Base-by-base conservation (phyloP, 1,139 yeast species). In the Barnettozyma hawaiiensis region DNA sequence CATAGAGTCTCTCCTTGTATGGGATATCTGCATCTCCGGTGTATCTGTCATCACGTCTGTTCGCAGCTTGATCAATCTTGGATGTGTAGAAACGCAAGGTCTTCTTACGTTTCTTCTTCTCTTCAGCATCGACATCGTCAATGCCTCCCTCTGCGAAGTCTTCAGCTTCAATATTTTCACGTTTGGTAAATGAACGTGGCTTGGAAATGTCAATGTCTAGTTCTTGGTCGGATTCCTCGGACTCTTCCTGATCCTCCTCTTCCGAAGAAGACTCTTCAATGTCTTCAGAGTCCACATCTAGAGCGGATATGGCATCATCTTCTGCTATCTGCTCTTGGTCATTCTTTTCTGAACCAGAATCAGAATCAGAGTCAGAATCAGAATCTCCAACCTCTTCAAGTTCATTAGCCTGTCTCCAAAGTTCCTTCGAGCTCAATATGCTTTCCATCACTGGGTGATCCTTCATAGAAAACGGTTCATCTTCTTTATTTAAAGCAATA, bases 51-150 rank as follows among this genome's bases (percentile, higher is more conserved):
- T 62, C 66, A 48, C 73, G 75, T 60, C 77, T 78, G 50, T 76
- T 73, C 33, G 75, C 78, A 40, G 85, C 85, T 64, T 85, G 90
- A 62, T 89, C 97, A 63, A 92, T 90, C 66, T 90, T 92, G 47
- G 97, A 85, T 2, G 98, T 92, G 72, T 92, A 92, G 79, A 92
- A 94, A 54, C 97, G 81, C 55, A 92, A 76, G 1, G 95, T 77
- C 63, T 79, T 81, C 69, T 85, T 86, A 58, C 95, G 81, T 35
- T 81, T 78, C 45, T 74, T 76, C 62, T 92, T 89, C 42, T 90
- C 98, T 60, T 87, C 95, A 48, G 76, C 73, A 61, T 92, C 97
- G 39, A 87, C 81, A 27, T 82, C 92, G 40, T 83, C 86, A 34
- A 77, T 68, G 15, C 75, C 75, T 31, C 78, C 69, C 60, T 85